These are phyloP conservation scores for Narthecium ossifragum DNA, from an alignment of 106 monocot species.

Conservation along the genomic window DNA sequence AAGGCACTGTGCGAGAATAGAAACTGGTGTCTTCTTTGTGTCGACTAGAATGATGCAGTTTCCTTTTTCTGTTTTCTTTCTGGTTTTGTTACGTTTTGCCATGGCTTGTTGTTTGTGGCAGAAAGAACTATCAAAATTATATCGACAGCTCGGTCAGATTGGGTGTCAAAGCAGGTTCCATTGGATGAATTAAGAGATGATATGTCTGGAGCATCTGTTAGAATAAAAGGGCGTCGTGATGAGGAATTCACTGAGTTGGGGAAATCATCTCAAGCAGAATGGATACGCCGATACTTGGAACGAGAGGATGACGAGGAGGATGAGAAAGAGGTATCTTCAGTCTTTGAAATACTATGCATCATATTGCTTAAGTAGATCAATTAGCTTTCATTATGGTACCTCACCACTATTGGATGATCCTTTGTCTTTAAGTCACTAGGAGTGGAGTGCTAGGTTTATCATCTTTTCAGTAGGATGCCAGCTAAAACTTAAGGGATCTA, in stretches of 20 bases:
- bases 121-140: slow-evolving; percentile 58
- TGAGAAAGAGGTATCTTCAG: slow-evolving; percentile 5
- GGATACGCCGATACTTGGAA: slow-evolving; percentile 85
- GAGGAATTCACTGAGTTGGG: slow-evolving; percentile 52
- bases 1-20: too few species aligned
- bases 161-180: slow-evolving; percentile 48
- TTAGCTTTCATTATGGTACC: neutral
- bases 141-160: slow-evolving; percentile 67
- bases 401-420: neutral
- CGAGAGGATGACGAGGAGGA: slow-evolving; percentile 60
- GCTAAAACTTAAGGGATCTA: too few species aligned
- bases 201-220: slow-evolving; percentile 18
- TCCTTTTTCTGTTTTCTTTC: too few species aligned
- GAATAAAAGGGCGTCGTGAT: slow-evolving; percentile 26
- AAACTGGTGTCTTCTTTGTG: too few species aligned
- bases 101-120: slow-evolving; percentile 1
- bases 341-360: too few species aligned
- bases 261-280: slow-evolving; percentile 66
- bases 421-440: neutral
- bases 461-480: too few species aligned
- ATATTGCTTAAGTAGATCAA: too few species aligned
- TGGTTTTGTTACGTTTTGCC: too few species aligned
- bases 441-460: too few species aligned
- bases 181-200: slow-evolving; percentile 27
- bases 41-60: too few species aligned